A percentile compares a stretch with the other conserved stretches of the same genome.
Conservation (phyloP, 306 rosid species). For the Castanea crenata region DNA sequence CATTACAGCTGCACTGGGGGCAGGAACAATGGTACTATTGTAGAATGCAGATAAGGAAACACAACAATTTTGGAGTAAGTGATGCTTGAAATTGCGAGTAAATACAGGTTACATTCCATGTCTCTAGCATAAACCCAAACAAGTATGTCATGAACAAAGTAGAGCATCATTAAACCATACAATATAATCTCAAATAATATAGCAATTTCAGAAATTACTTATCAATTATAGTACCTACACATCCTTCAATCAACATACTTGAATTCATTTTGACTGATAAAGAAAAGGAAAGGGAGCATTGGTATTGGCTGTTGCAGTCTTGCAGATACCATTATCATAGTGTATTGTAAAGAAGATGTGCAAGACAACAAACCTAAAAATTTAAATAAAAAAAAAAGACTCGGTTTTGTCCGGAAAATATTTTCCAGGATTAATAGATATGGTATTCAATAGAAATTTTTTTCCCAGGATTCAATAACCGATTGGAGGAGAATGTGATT, state of each 20-base stretch:
- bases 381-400: no score
- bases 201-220: background rate
- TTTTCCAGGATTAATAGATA: no score
- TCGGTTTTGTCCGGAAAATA: no score
- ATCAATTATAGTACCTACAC: background rate
- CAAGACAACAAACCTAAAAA: background rate
- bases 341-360: background rate
- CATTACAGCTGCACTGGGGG: conserved; percentile 79
- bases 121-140: conserved; percentile 37
- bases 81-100: conserved; percentile 69
- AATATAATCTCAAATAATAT: background rate
- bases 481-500: no score
- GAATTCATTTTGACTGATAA: background rate
- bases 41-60: conserved; percentile 83
- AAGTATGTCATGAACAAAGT: conserved; percentile 1
- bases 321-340: background rate
- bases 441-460: no score
- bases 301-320: background rate
- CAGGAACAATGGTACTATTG: conserved; percentile 60
- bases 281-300: background rate
- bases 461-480: no score
- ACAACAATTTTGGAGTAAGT: conserved; percentile 67
- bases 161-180: background rate
- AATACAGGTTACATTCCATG: conserved; percentile 75
- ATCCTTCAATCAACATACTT: background rate